Percentiles rank a stretch among this genome's conserved stretches.
phyloP scores from a whole-genome alignment of 2,329 filamentous ascomycete species.

The Botryotinia convoluta region DNA sequence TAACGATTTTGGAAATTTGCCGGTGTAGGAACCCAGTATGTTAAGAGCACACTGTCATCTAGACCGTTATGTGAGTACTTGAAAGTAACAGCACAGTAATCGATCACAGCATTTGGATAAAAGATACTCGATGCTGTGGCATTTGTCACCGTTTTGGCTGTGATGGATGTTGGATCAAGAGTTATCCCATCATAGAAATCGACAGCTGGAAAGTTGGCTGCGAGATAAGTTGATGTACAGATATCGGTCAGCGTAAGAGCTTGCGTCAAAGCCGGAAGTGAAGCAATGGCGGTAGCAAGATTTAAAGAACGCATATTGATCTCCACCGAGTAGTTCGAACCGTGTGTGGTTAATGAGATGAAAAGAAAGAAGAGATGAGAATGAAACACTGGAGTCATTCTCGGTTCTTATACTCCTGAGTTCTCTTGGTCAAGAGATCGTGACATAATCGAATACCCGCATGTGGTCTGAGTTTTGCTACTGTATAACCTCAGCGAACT shows the following conservation, averaged over 20 bases:
- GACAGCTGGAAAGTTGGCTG: background rate
- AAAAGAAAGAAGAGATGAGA: background rate
- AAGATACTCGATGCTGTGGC: constrained; percentile 34
- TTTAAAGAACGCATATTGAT: background rate
- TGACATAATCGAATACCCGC: background rate
- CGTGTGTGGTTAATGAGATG: background rate
- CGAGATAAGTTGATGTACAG: constrained; percentile 3
- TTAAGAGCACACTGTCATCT: constrained; percentile 40
- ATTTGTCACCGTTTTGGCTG: constrained; percentile 40
- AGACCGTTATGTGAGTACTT: constrained; percentile 46
- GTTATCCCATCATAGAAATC: constrained; percentile 22
- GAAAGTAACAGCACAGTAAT: constrained; percentile 49
- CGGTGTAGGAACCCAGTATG: constrained; percentile 46
- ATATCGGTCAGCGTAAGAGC: background rate
- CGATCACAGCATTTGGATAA: constrained; percentile 38
- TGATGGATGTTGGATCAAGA: constrained; percentile 39
- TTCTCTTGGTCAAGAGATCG: background rate
- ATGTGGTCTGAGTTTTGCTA: background rate
- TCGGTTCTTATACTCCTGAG: background rate
- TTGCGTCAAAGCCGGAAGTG: background rate
- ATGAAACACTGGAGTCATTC: background rate
- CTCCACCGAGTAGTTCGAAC: background rate
- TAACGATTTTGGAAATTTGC: constrained; percentile 46
- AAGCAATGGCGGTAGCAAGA: background rate
- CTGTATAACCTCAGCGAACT: background rate